Evolutionary conservation across 768 basidiomycete genomes (phyloP).

Genomic region (Lentinula aciculospora): DNA sequence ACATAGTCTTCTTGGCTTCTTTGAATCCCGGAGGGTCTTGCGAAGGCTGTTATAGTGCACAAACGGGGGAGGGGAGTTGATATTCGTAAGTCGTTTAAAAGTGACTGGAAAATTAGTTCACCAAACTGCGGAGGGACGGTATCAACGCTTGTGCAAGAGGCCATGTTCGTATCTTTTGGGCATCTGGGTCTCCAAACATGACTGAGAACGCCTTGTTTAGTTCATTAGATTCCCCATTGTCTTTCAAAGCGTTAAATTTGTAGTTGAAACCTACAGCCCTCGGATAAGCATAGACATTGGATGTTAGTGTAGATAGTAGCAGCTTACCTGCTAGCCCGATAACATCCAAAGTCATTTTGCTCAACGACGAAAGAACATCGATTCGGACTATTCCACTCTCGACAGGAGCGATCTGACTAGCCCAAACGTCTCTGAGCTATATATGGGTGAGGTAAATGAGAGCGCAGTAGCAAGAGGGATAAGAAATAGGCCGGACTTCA

Average conservation of each 20-base stretch:
- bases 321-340: conserved; percentile 65
- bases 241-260: conserved; percentile 24
- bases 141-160: conserved; percentile 26
- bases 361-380: conserved; percentile 62
- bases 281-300: conserved; percentile 18
- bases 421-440: conserved; percentile 49
- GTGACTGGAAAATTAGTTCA: conserved; percentile 16
- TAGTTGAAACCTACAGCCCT: conserved; percentile 24
- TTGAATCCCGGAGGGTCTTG: conserved; percentile 22
- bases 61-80: background rate
- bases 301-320: conserved; percentile 22
- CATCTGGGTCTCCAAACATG: conserved; percentile 37
- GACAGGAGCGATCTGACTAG: conserved; percentile 22
- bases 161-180: conserved; percentile 23
- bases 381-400: conserved; percentile 27
- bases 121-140: conserved; percentile 33
- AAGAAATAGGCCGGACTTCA: conserved; percentile 27
- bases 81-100: background rate
- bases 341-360: conserved; percentile 66
- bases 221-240: conserved; percentile 34
- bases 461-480: too few relatives aligned
- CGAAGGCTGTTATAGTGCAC: conserved; percentile 23
- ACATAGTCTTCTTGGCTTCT: conserved; percentile 34
- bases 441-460: background rate
- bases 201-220: conserved; percentile 47